These are phyloP conservation scores for Ophiostoma perfectum DNA, from an alignment of 2,329 filamentous ascomycete species.

Conservation along the genomic window DNA sequence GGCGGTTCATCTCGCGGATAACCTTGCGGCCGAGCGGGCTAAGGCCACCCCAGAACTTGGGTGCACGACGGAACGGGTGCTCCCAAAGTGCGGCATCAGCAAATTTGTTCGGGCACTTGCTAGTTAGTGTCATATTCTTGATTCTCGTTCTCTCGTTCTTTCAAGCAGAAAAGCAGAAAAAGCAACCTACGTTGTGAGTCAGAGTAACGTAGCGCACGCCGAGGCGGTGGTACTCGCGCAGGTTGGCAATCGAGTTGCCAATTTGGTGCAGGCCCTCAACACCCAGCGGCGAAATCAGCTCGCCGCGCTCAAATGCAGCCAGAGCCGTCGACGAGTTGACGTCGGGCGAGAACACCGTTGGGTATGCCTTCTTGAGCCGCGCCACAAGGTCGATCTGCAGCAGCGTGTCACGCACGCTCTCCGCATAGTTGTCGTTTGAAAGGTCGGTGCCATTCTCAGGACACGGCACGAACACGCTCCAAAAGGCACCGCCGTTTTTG, in stretches of 20 bases:
- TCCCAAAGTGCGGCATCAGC: constrained; percentile 74
- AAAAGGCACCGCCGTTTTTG: constrained; percentile 78
- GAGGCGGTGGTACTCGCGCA: constrained; percentile 69
- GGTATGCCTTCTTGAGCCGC: constrained; percentile 59
- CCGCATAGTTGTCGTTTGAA: constrained; percentile 64
- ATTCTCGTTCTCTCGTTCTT: not conserved
- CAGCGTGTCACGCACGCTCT: constrained; percentile 52
- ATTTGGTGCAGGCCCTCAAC: constrained; percentile 92
- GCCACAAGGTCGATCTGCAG: constrained; percentile 70
- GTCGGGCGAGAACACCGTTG: constrained; percentile 60
- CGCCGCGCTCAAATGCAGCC: constrained; percentile 51
- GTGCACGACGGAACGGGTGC: constrained; percentile 44
- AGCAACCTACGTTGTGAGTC: constrained; percentile 61
- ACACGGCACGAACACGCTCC: constrained; percentile 80
- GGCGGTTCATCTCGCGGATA: constrained; percentile 83
- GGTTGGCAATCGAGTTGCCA: constrained; percentile 70
- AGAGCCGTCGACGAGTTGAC: constrained; percentile 57
- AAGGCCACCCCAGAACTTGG: constrained; percentile 65
- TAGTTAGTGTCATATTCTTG: not conserved
- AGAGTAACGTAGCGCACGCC: constrained; percentile 85
- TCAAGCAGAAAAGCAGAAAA: too few species aligned
- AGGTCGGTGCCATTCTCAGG: constrained; percentile 68
- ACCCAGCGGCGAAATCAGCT: constrained; percentile 70
- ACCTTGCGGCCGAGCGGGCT: constrained; percentile 63
- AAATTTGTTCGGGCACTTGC: constrained; percentile 72